Percentiles rank a stretch among this genome's conserved stretches.
phyloP scores from a whole-genome alignment of 2,329 filamentous ascomycete genomes.

The Hypoxylon sp. region DNA sequence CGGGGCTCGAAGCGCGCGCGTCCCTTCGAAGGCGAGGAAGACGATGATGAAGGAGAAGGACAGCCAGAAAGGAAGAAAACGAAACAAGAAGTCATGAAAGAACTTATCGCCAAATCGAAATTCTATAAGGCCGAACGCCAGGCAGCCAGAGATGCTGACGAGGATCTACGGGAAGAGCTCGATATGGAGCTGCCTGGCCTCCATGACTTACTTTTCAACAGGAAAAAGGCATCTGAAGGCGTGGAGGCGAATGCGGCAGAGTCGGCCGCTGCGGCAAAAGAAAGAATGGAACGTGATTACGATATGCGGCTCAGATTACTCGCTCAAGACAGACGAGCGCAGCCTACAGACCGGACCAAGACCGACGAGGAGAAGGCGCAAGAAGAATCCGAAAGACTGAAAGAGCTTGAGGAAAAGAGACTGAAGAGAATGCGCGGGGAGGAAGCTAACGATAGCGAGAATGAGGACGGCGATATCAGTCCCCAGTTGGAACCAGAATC shows the following conservation, averaged over 20 bases:
- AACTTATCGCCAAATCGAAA: constrained; percentile 97
- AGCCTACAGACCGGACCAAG: constrained; percentile 88
- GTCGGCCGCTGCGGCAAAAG: constrained; percentile 68
- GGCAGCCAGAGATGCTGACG: constrained; percentile 90
- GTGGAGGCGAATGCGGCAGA: constrained; percentile 46
- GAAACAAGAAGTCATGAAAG: constrained; percentile 97
- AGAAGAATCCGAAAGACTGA: constrained; percentile 80
- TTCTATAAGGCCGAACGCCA: constrained; percentile 94
- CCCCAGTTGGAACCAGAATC: constrained; percentile 48
- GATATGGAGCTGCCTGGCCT: constrained; percentile 86
- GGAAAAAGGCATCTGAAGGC: constrained; percentile 54
- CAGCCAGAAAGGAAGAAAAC: constrained; percentile 89
- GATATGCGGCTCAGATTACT: constrained; percentile 85
- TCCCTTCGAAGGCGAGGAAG: constrained; percentile 61
- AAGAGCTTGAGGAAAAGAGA: constrained; percentile 84
- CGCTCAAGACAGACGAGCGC: constrained; percentile 84
- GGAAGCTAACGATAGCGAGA: constrained; percentile 56
- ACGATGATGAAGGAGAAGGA: constrained; percentile 62
- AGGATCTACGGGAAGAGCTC: constrained; percentile 84
- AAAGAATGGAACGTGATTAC: constrained; percentile 85
- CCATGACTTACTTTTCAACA: constrained; percentile 74
- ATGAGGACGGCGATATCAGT: constrained; percentile 51
- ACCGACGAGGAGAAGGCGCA: constrained; percentile 87
- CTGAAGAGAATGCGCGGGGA: constrained; percentile 89
- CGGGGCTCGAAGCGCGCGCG: constrained; percentile 69